Evolutionary conservation across 2,329 filamentous ascomycete species (phyloP), one percentile per base, ranked within the genome.

Genomic region (Aurifilum marmelostoma): DNA sequence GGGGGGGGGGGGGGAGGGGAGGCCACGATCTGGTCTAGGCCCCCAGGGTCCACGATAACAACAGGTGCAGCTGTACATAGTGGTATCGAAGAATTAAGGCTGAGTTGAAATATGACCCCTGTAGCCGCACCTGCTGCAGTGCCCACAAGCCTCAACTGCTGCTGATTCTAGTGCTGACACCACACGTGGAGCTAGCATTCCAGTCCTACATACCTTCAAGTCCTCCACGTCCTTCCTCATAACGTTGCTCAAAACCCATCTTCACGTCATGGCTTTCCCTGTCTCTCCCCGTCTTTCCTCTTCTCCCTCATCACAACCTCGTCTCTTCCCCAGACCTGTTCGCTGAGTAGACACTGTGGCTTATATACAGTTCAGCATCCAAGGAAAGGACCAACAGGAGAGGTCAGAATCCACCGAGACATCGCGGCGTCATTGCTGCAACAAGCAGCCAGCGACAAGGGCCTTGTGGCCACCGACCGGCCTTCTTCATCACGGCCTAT

Each of bases 101-200:
- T 70, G 65, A 70, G 68, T 65, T 70, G 68, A 67, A 67, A 65
- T 54, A 32, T 39, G 47, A 43, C 65, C 65, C 68, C 68, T 67
- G 65, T 16, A 32, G 8, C 43, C n/a, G 43, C 43, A 47, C 29
- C 24, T 50, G 39, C 56, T 66, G 43, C 68, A 47, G 39, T 34
- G n/a, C 27, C 39, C 39, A 27, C 68, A 64, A 67, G 69, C 69
- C 69, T 69, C 69, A 47, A 67, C 54, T n/a, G 41, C 8, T 52
- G 52, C 16, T 41, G 39, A 54, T 65, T 16, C 50, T 71, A 71
- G 69, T 65, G 69, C 69, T 71, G 68, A 71, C n/a, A n/a, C 68
- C 52, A 60, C 63, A 50, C 47, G 24, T 52, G 54, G 64, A 50
- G 29, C 47, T 60, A 27, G 39, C 41, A 54, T 64, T 62, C 52